Percentiles rank a stretch among this genome's conserved stretches.
phyloP scores from a whole-genome alignment of 2,329 filamentous ascomycete genomes.

The Botryotinia narcissicola region DNA sequence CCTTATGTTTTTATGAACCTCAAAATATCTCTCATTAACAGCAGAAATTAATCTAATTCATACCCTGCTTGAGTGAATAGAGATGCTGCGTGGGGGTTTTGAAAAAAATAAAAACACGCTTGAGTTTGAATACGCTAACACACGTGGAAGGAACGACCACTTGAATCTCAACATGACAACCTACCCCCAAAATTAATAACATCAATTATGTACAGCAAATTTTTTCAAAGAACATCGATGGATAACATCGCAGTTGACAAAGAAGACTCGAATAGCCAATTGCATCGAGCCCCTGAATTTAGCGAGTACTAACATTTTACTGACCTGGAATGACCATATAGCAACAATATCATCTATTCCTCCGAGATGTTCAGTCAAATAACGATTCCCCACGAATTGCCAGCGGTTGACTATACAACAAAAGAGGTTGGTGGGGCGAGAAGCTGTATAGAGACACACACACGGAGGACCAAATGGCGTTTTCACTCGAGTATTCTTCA shows the following conservation, averaged over 20 bases:
- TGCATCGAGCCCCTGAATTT: neutral
- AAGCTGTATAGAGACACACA: neutral
- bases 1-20: neutral
- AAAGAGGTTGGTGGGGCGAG: neutral
- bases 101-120: neutral
- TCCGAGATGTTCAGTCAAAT: neutral
- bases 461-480: neutral
- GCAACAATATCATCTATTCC: accelerated
- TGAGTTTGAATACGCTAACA: neutral
- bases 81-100: neutral
- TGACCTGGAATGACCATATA: neutral
- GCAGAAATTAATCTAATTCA: accelerated
- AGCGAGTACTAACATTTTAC: neutral
- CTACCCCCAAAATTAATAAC: neutral
- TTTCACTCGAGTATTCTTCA: neutral
- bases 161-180: neutral
- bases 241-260: neutral
- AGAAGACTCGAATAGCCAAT: neutral
- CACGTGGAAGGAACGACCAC: neutral
- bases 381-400: neutral
- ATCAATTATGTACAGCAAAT: neutral
- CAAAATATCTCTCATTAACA: neutral
- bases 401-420: accelerated
- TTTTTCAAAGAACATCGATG: neutral
- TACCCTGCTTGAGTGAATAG: neutral